phyloP scores from a whole-genome alignment of 441 rosid species.

The Sinapis alba region DNA sequence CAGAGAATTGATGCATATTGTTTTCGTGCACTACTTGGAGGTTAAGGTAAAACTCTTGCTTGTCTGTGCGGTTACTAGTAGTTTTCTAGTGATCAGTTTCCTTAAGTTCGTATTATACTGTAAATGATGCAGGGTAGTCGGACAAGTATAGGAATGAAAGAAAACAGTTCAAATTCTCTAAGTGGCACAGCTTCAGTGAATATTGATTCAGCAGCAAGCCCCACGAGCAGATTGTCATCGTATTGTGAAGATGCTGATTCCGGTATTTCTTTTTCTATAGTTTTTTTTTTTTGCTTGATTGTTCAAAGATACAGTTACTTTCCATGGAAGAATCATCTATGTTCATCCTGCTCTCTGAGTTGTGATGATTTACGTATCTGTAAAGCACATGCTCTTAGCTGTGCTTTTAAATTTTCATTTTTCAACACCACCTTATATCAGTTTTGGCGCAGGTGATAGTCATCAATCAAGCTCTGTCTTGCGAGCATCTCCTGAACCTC shows the following conservation, averaged over 20 bases:
- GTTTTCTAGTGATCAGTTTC: conserved; percentile 2
- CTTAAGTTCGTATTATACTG: conserved; percentile 11
- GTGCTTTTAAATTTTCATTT: conserved; percentile 1
- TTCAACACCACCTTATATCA: conserved; percentile 32
- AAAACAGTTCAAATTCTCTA: conserved; percentile 45
- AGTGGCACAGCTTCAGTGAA: conserved; percentile 59
- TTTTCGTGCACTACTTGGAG: conserved; percentile 96
- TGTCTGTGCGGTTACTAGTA: conserved; percentile 17
- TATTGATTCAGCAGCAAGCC: conserved; percentile 77
- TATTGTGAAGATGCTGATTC: conserved; percentile 88
- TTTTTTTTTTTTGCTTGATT: conserved; percentile 14
- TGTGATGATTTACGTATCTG: conserved; percentile 12
- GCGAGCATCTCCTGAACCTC: conserved; percentile 41
- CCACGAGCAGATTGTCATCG: conserved; percentile 75
- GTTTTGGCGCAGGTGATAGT: conserved; percentile 68
- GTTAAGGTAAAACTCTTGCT: conserved; percentile 62
- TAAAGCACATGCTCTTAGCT: conserved; percentile 18
- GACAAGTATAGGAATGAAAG: conserved; percentile 56
- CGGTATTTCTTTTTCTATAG: conserved; percentile 49
- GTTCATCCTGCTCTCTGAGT: conserved; percentile 2
- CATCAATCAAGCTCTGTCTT: conserved; percentile 55
- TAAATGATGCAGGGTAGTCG: conserved; percentile 62
- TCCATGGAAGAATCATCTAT: conserved; percentile 1
- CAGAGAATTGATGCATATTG: conserved; percentile 96
- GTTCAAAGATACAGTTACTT: conserved; percentile 4